Evolutionary conservation across 495 filamentous ascomycete species (phyloP).

Genomic region (Penicillium cosmopolitanum): DNA sequence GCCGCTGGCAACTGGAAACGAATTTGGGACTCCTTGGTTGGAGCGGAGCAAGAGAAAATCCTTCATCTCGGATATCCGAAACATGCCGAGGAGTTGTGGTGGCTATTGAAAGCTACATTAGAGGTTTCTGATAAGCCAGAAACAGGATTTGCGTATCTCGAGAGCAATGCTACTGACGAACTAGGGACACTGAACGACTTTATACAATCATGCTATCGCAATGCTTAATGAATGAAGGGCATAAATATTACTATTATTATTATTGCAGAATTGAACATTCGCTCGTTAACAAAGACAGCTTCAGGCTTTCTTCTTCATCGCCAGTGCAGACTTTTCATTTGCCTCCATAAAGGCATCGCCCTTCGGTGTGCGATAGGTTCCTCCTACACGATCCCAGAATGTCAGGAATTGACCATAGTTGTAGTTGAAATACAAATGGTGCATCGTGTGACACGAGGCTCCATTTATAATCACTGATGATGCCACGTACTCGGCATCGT

Average conservation of each 20-base stretch:
- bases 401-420: constrained; percentile 97
- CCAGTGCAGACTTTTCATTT: constrained; percentile 6
- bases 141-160: constrained; percentile 33
- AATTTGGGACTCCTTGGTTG: constrained; percentile 35
- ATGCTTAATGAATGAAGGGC: constrained; percentile 9
- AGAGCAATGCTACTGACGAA: constrained; percentile 41
- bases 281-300: not conserved
- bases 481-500: constrained; percentile 90
- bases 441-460: constrained; percentile 91
- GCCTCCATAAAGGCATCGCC: constrained; percentile 25
- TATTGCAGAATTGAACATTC: constrained; percentile 6
- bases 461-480: constrained; percentile 85
- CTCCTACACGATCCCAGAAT: constrained; percentile 86
- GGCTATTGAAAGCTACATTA: constrained; percentile 38
- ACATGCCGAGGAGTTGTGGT: constrained; percentile 47
- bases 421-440: constrained; percentile 96
- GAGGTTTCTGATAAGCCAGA: constrained; percentile 22
- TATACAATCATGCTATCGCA: constrained; percentile 34
- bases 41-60: constrained; percentile 25
- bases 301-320: constrained; percentile 3
- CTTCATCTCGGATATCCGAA: constrained; percentile 41
- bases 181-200: constrained; percentile 44
- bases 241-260: constrained; percentile 4
- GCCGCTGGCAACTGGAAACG: constrained; percentile 42
- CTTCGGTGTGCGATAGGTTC: constrained; percentile 77